Evolutionary conservation across 441 rosid genomes (phyloP), one percentile per base, ranked within the genome.

Genomic region (Aquilaria agallochum): DNA sequence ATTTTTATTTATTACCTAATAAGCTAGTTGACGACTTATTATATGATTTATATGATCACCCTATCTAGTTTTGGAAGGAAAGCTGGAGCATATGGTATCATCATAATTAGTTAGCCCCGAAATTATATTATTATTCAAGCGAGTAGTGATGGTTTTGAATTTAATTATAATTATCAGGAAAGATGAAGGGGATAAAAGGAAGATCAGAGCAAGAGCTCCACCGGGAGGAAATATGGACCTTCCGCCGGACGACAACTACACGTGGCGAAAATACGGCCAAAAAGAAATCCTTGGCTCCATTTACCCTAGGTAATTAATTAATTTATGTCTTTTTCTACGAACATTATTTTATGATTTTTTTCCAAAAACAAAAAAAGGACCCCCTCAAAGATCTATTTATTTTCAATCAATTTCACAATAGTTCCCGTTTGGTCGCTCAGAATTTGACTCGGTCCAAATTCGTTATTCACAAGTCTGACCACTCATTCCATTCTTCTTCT

Each of bases 181-280:
- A 65, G 76, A 77, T 48, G 77, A 76, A 31, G 68, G 53, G 10
- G 68, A 72, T 34, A 72, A 64, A 57, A 48, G 64, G 64, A 83
- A 69, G 20, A 56, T 62, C 56, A 77, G 59, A 50, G 87, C 79
- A 55, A 68, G 92, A 0, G 92, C 94, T 1, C 83, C 92, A 4
- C 78, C 64, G 27, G 69, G 72, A 15, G 98, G 97, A 52, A 90
- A 92, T 45, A 74, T 74, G 2, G 92, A 87, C 47, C 59, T 86
- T 45, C 96, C 94, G 3, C 97, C 97, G 2, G 98, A 90, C 15
- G 98, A 92, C 65, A 86, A 85, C 55, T 82, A 63, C 69, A 81
- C 92, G 40, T 92, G 98, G 97, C 80, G 95, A 63, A 92, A 92
- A 72, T 92, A 92, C 33, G 98, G 98, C 2, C 98, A 92, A 65